Base-by-base conservation (phyloP, 1,284 basidiomycete genomes). In the Austroboletus novae-zelandiae region DNA sequence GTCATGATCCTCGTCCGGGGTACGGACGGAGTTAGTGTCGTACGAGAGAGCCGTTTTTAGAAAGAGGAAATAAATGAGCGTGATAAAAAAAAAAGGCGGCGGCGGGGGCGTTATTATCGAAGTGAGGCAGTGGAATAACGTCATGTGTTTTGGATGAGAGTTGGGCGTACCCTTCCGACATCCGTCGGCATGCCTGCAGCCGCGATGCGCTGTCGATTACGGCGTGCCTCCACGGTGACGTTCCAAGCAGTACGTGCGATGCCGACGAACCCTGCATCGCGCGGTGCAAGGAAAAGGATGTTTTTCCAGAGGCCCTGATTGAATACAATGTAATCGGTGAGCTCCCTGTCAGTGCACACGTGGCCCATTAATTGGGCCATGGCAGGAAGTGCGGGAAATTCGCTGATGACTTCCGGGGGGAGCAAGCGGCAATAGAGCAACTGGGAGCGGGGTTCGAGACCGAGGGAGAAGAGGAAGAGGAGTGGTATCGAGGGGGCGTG, bases 331-430 rank as follows among this genome's bases (percentile, higher is more conserved):
- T 65, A 60, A 43, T 57, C 55, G 10, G 57, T 55, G 43, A 75
- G 61, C 50, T 66, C 58, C 29, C 59, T 66, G 27, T 62, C 61
- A 46, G 43, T 57, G 60, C 68, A 71, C 9, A 57, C 34, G 14
- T 49, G 48, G 20, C 63, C 67, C 66, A 77, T 63, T 17, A 59
- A 69, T 30, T 72, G 66, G 1, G 80, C 73, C 82, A 86, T 84
- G 11, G 74, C 73, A 4, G 77, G 71, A 13, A 75, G 71, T 43
- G 82, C 76, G 2, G 84, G 76, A 55, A 72, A 76, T 63, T 77
- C 74, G 40, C 61, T 70, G 32, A 76, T 70, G 43, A 71, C 74
- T 51, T 66, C 61, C 8, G 61, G 37, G 0, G 74, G 74, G 35
- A 77, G 71, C 41, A 76, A 61, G 47, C 61, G 64, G 13, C 70